A percentile compares a stretch with the other conserved stretches of the same genome.
phyloP scores from a whole-genome alignment of 768 basidiomycete genomes.

The Myochromella boudieri region DNA sequence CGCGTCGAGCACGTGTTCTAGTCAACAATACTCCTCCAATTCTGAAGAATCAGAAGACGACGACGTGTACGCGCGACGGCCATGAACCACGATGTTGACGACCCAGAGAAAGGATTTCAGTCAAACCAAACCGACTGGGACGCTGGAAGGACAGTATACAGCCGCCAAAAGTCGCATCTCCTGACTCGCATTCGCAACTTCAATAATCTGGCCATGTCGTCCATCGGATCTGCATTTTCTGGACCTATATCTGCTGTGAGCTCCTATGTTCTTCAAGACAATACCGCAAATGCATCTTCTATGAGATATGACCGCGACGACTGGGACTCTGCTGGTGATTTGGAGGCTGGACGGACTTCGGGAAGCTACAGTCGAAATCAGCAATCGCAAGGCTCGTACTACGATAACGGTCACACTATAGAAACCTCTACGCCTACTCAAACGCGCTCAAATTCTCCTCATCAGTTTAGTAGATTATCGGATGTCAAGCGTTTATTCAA shows the following conservation, averaged over 20 bases:
- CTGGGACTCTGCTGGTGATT: conserved; percentile 14
- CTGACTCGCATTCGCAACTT: conserved; percentile 23
- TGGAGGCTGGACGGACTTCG: conserved; percentile 11
- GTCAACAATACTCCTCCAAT: neutral
- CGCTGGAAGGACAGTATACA: neutral
- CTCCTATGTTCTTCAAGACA: conserved; percentile 13
- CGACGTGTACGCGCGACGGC: neutral
- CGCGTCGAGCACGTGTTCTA: neutral
- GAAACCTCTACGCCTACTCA: conserved; percentile 20
- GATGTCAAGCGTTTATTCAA: conserved; percentile 21
- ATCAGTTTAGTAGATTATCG: conserved; percentile 17
- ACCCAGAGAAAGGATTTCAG: conserved; percentile 10
- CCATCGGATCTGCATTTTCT: conserved; percentile 23
- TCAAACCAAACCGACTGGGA: conserved; percentile 4
- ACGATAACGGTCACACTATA: neutral
- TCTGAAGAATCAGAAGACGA: neutral
- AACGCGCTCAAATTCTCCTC: conserved; percentile 19
- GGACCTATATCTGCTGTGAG: conserved; percentile 15
- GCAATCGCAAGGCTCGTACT: conserved; percentile 1
- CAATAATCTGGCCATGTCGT: conserved; percentile 17
- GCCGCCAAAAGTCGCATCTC: conserved; percentile 13
- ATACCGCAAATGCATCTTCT: neutral
- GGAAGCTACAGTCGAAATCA: conserved; percentile 1
- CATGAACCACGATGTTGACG: conserved; percentile 16
- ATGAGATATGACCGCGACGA: conserved; percentile 1